A percentile compares a stretch with the other conserved stretches of the same genome.
phyloP scores from a whole-genome alignment of 495 filamentous ascomycete species.

The Penicillium goetzii region DNA sequence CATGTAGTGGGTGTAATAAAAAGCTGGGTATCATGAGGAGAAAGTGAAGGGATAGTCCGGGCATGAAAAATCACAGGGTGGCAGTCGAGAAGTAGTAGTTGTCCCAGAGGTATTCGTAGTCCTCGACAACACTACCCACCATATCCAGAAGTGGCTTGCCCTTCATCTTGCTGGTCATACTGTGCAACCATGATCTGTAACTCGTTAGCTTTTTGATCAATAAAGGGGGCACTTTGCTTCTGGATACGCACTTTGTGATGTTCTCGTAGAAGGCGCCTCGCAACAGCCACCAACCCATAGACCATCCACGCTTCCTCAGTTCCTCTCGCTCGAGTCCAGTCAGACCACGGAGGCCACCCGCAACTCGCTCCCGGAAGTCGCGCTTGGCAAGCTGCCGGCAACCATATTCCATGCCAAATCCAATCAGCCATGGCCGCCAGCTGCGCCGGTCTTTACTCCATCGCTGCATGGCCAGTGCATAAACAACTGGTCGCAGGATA shows the following conservation, averaged over 20 bases:
- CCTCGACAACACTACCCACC: constrained; percentile 81
- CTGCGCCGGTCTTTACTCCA: constrained; percentile 60
- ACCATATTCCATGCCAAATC: constrained; percentile 82
- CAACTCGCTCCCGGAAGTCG: constrained; percentile 66
- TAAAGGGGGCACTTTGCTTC: background rate
- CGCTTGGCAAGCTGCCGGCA: constrained; percentile 80
- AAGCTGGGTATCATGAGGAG: constrained; percentile 34
- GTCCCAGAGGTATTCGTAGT: constrained; percentile 98
- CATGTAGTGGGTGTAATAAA: constrained; percentile 12
- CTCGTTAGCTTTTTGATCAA: constrained; percentile 35
- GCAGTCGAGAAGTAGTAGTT: constrained; percentile 90
- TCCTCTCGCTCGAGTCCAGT: constrained; percentile 89
- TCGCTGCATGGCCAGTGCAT: constrained; percentile 81
- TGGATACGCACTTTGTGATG: constrained; percentile 68
- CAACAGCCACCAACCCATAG: constrained; percentile 92
- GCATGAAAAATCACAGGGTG: constrained; percentile 53
- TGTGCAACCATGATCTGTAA: constrained; percentile 60
- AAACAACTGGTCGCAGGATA: constrained; percentile 85
- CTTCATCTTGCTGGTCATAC: constrained; percentile 67
- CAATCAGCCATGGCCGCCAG: constrained; percentile 92
- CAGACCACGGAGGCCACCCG: constrained; percentile 68
- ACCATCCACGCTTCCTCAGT: constrained; percentile 81
- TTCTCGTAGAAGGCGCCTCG: constrained; percentile 95
- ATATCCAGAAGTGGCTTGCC: constrained; percentile 77
- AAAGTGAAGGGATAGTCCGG: constrained; percentile 18